These are phyloP conservation scores for Platanthera zijinensis DNA, from an alignment of 106 monocot genomes.

Conservation along the genomic window DNA sequence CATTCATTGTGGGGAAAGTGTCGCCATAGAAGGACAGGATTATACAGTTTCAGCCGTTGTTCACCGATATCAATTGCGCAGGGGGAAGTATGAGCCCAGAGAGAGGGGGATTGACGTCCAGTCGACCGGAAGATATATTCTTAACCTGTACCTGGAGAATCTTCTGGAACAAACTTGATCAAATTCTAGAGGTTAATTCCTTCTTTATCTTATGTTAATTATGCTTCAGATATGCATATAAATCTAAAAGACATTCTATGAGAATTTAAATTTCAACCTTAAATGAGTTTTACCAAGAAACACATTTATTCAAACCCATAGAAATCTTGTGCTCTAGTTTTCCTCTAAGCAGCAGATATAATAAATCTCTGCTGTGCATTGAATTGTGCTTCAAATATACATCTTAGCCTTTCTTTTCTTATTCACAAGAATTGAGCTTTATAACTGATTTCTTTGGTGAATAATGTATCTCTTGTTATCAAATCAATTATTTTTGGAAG, in stretches of 20 bases:
- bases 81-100: slow-evolving; percentile 83
- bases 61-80: slow-evolving; percentile 80
- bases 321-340: too few species aligned
- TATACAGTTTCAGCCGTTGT: slow-evolving; percentile 79
- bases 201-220: neutral
- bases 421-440: too few species aligned
- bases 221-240: neutral
- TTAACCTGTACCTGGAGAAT: slow-evolving; percentile 76
- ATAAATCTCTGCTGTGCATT: too few species aligned
- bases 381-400: too few species aligned
- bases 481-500: too few species aligned
- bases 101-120: slow-evolving; percentile 89
- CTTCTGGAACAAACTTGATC: slow-evolving; percentile 61
- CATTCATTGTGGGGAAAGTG: slow-evolving; percentile 84
- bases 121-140: slow-evolving; percentile 82
- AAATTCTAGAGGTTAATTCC: neutral
- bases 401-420: too few species aligned
- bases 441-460: too few species aligned
- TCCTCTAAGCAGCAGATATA: too few species aligned
- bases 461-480: too few species aligned
- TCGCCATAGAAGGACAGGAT: slow-evolving; percentile 77
- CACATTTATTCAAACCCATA: too few species aligned
- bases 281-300: too few species aligned
- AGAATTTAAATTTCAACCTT: too few species aligned
- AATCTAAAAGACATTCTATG: neutral